phyloP scores from a whole-genome alignment of 148 eudicot genomes.

The Cornus controversa region DNA sequence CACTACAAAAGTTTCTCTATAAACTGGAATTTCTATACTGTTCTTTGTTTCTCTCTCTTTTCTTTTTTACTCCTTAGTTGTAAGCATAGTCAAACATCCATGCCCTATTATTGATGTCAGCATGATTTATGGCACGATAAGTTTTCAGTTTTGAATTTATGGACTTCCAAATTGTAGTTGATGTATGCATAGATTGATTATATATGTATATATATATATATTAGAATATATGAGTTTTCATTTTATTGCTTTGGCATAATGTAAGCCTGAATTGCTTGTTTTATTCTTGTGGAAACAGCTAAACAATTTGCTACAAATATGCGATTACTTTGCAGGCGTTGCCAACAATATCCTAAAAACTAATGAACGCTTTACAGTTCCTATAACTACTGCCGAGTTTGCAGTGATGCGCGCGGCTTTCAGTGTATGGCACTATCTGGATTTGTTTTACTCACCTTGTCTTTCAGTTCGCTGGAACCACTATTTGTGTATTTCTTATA shows the following conservation, averaged over 20 bases:
- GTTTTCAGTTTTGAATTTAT: too few species aligned
- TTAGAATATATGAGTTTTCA: not conserved
- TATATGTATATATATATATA: too few species aligned
- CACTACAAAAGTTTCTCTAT: too few species aligned
- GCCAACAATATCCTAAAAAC: slow-evolving; percentile 51
- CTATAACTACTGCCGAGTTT: slow-evolving; percentile 82
- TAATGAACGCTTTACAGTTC: slow-evolving; percentile 68
- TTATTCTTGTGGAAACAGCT: slow-evolving; percentile 2
- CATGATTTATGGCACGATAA: too few species aligned
- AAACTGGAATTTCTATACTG: too few species aligned
- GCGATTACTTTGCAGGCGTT: slow-evolving; percentile 61
- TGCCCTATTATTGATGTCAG: too few species aligned
- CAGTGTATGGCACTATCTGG: slow-evolving; percentile 52
- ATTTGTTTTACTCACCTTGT: slow-evolving; percentile 5
- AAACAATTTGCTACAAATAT: not conserved
- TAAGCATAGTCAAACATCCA: too few species aligned
- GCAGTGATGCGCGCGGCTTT: slow-evolving; percentile 83
- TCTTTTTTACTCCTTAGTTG: too few species aligned
- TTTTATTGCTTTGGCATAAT: not conserved
- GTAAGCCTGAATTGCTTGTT: not conserved
- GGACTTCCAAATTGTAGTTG: not conserved
- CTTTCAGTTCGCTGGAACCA: not conserved
- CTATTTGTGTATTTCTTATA: not conserved
- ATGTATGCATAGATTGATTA: not conserved
- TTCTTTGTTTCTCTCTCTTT: too few species aligned